Evolutionary conservation across 129 eudicot species (phyloP), one percentile per base, ranked within the genome.

Genomic region (Saposhnikovia divaricata): DNA sequence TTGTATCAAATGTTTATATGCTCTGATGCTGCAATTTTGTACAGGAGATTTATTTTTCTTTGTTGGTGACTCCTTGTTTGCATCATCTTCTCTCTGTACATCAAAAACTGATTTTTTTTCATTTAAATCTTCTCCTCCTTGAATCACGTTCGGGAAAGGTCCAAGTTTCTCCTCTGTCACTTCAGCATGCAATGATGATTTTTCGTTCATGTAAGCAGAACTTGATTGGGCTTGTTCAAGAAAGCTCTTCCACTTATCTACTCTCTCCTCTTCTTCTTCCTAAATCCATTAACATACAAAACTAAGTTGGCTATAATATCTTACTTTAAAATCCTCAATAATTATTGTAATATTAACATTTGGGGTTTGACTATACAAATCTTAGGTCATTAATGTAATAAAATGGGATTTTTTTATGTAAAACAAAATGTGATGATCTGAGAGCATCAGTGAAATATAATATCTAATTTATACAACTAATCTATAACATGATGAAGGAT

Each of bases 181-280:
- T 75, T 91, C 88, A 85, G 83, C 84, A 79, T 76, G 75, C 66
- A 47, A 81, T 80, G 86, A 81, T 80, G 86, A 73, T 68, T 70
- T 39, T 53, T 38, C 55, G 42, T 46, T 80, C 37, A 78, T 88
- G 40, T 80, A 82, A 6, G 40, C 55, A 44, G 65, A 78, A 66
- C 63, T 75, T 6, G 78, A 43, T 44, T 75, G 85, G 51, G 50
- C 81, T 75, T 89, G 94, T 77, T 88, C 90, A 84, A 96, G 95
- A 85, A 96, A 96, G 80, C 79, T 57, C 78, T 79, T 84, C 99
- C 99, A 96, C 83, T 96, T 96, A 38, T 83, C 83, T 83, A 82
- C 81, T 86, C 99, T 89, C 85, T 96, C 98, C 78, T 83, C 95
- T 84, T 96, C 99, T 85, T 96, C 99, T 73, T 88, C 85, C 99